Evolutionary conservation across 768 basidiomycete species (phyloP).

Genomic region (Astraeus odoratus): DNA sequence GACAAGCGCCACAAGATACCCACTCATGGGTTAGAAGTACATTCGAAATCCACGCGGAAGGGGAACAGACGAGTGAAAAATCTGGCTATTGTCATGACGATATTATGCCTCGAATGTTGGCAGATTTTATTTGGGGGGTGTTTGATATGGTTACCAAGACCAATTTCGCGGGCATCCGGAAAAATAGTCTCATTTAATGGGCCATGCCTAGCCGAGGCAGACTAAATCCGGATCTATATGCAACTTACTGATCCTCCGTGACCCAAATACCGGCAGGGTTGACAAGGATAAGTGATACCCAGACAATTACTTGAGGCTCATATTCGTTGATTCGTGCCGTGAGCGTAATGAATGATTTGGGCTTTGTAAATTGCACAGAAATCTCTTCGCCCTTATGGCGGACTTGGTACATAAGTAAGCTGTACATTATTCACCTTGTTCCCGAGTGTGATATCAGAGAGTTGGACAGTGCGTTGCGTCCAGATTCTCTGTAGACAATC

Average conservation of each 20-base stretch:
- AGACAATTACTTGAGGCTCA: conserved; percentile 34
- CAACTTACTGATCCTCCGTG: conserved; percentile 38
- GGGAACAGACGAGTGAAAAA: conserved; percentile 50
- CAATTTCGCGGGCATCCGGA: conserved; percentile 49
- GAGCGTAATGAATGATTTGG: not conserved
- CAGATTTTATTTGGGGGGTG: conserved; percentile 39
- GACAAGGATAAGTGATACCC: conserved; percentile 34
- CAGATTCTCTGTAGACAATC: conserved; percentile 38
- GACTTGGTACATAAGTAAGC: conserved; percentile 43
- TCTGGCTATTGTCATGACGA: conserved; percentile 43
- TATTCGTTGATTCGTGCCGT: not conserved
- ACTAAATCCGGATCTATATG: conserved; percentile 44
- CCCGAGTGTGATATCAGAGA: conserved; percentile 10
- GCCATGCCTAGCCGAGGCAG: conserved; percentile 41
- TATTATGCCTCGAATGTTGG: no score
- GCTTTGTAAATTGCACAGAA: conserved; percentile 30
- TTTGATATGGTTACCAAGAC: conserved; percentile 41
- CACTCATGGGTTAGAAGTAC: conserved; percentile 78
- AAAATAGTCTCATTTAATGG: conserved; percentile 46
- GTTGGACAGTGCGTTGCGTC: conserved; percentile 53
- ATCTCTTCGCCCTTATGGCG: conserved; percentile 44
- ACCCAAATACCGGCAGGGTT: conserved; percentile 34
- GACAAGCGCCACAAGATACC: conserved; percentile 42
- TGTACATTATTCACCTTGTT: not conserved
- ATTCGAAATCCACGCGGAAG: conserved; percentile 64